Conservation (phyloP, 2,329 filamentous ascomycete species). For the Alternaria conjuncta region DNA sequence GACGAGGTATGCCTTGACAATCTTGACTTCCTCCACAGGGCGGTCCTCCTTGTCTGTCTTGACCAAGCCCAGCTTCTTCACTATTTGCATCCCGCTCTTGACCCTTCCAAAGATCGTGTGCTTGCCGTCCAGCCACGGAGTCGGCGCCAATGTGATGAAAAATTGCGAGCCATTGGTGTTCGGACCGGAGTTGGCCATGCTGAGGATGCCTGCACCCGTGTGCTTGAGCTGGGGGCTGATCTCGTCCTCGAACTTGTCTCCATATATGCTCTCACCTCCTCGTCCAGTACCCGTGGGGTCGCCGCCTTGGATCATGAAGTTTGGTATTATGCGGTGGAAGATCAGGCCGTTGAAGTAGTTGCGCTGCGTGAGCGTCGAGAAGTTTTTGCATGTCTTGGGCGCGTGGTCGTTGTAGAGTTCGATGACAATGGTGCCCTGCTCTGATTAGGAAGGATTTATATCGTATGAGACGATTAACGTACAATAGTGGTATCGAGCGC, state of each 20-base stretch:
- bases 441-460: not conserved
- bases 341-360: conserved; percentile 87
- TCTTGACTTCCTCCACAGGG: conserved; percentile 82
- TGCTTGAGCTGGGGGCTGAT: conserved; percentile 80
- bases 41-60: conserved; percentile 82
- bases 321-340: conserved; percentile 93
- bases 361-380: conserved; percentile 76
- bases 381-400: conserved; percentile 89
- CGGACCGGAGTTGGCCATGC: conserved; percentile 94
- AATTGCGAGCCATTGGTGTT: conserved; percentile 96
- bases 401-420: conserved; percentile 93
- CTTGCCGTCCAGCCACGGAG: conserved; percentile 95
- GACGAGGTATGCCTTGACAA: conserved; percentile 74
- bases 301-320: conserved; percentile 96
- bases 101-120: conserved; percentile 97
- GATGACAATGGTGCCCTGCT: conserved; percentile 78
- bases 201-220: conserved; percentile 89
- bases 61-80: conserved; percentile 86
- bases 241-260: conserved; percentile 93
- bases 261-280: conserved; percentile 88
- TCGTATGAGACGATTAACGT: not conserved
- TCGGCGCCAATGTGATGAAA: conserved; percentile 92
- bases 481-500: conserved; percentile 70
- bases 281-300: conserved; percentile 94
- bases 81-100: conserved; percentile 79